phyloP scores from a whole-genome alignment of 2,329 filamentous ascomycete species.

The Sporothrix inflata region DNA sequence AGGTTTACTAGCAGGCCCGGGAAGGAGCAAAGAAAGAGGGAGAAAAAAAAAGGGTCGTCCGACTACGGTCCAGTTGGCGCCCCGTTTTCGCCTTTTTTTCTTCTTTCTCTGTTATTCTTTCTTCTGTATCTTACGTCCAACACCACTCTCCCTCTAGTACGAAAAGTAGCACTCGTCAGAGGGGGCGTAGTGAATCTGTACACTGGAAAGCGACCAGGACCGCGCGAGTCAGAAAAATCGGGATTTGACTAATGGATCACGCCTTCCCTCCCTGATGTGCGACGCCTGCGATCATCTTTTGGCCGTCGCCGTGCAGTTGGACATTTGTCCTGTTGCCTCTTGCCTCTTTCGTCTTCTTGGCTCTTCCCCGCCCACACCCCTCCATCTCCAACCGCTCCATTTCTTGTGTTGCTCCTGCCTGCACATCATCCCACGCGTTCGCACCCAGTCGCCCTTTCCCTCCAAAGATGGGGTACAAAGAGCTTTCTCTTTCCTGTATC shows the following conservation, averaged over 20 bases:
- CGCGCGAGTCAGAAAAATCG: slow-evolving; percentile 18
- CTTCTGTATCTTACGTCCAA: background rate
- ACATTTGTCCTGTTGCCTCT: background rate
- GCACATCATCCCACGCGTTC: background rate
- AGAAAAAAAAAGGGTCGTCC: slow-evolving; percentile 21
- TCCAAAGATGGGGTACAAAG: background rate
- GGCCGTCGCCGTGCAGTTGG: background rate
- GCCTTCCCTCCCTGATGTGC: slow-evolving; percentile 30
- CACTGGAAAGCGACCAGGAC: background rate
- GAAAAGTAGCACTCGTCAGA: background rate
- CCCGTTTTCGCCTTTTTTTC: slow-evolving; percentile 6
- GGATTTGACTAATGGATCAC: slow-evolving; percentile 34
- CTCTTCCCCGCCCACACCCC: background rate
- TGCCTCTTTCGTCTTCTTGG: slow-evolving; percentile 2
- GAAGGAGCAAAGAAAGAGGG: slow-evolving; percentile 12
- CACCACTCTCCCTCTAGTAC: slow-evolving; percentile 13
- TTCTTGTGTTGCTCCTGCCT: slow-evolving; percentile 11
- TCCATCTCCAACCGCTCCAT: background rate
- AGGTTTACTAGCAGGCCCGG: background rate
- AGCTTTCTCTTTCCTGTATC: background rate
- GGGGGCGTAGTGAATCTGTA: background rate
- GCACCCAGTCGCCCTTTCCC: background rate
- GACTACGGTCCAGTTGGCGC: slow-evolving; percentile 9
- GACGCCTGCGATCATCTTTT: background rate
- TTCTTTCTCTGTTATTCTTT: slow-evolving; percentile 7